Conservation (phyloP, 306 rosid genomes). For the Vachellia collinsii region DNA sequence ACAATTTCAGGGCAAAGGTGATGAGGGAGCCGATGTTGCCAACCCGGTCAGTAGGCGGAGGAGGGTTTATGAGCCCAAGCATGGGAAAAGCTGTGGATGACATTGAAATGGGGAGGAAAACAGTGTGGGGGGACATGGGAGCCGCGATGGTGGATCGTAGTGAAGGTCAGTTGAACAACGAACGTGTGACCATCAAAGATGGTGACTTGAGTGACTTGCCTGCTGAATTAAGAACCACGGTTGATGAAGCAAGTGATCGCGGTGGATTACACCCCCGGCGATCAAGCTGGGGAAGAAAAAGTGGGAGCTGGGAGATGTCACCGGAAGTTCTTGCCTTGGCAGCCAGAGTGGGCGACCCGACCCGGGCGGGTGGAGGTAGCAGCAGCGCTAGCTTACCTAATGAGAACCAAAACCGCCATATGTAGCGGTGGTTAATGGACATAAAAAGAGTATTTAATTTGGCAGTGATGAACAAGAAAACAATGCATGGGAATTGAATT, state of each 20-base stretch:
- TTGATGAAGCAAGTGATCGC: constrained; percentile 68
- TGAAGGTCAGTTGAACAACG: constrained; percentile 66
- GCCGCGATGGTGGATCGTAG: constrained; percentile 63
- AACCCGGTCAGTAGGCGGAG: constrained; percentile 71
- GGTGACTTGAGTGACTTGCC: constrained; percentile 74
- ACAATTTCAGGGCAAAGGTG: constrained; percentile 81
- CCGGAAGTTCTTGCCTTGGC: constrained; percentile 97
- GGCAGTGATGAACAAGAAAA: constrained; percentile 25
- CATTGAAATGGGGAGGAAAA: constrained; percentile 96
- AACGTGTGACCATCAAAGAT: constrained; percentile 71
- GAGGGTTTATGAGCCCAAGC: constrained; percentile 88
- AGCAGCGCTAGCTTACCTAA: constrained; percentile 47
- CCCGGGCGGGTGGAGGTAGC: constrained; percentile 67
- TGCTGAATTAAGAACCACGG: constrained; percentile 72
- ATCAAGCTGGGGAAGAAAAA: constrained; percentile 99
- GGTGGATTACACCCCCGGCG: constrained; percentile 83
- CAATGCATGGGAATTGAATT: constrained; percentile 30
- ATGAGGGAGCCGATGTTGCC: constrained; percentile 74
- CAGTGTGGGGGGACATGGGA: constrained; percentile 89
- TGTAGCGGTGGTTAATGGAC: constrained; percentile 14
- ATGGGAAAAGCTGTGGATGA: constrained; percentile 91
- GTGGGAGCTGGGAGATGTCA: constrained; percentile 99
- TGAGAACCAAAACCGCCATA: constrained; percentile 45
- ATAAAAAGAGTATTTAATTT: constrained; percentile 29
- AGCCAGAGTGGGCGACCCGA: constrained; percentile 79